Evolutionary conservation across 176 grass and related monocot species (phyloP), one percentile per base, ranked within the genome.

Genomic region (Tillandsia leiboldiana): DNA sequence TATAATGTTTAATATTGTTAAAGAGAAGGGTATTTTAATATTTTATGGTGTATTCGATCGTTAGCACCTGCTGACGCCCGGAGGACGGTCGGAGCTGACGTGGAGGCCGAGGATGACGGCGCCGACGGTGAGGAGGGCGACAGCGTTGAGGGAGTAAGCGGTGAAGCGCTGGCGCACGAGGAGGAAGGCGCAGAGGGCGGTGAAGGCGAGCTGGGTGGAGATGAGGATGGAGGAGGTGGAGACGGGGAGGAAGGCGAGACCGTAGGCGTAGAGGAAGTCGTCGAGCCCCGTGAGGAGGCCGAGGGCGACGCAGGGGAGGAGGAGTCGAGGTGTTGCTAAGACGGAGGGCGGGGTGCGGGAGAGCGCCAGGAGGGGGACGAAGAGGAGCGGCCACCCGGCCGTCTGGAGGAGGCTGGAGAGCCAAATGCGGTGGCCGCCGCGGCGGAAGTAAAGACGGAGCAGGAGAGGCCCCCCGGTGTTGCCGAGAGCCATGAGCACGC

Each of bases 141-240:
- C 82, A 12, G 85, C 75, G 73, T 92, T 92, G 11, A 88, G 28
- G 0, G 89, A 83, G 17, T 71, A 15, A 2, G 89, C 65, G 11
- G 85, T 83, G 24, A 92, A 73, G 57, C 77, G 73, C 85, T 87
- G 85, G 23, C 81, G 85, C 73, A 92, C 79, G 54, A 92, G 10
- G 22, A 92, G 69, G 70, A 83, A 83, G 27, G 89, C 85, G 73
- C 88, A 92, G 70, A 88, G 67, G 3, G 87, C 89, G 1, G 89
- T 92, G 73, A 92, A 92, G 0, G 69, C 89, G 2, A 92, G 85
- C 70, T 92, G 89, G 64, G 85, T 88, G 49, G 89, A 92, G 79
- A 86, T 83, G 73, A 92, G 81, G 77, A 92, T 79, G 14, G 89
- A 10, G 5, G 89, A 88, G 51, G 85, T 92, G 82, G 89, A 88